Base-by-base conservation (phyloP, 1,139 yeast genomes). In the Scheffersomyces lignicola region DNA sequence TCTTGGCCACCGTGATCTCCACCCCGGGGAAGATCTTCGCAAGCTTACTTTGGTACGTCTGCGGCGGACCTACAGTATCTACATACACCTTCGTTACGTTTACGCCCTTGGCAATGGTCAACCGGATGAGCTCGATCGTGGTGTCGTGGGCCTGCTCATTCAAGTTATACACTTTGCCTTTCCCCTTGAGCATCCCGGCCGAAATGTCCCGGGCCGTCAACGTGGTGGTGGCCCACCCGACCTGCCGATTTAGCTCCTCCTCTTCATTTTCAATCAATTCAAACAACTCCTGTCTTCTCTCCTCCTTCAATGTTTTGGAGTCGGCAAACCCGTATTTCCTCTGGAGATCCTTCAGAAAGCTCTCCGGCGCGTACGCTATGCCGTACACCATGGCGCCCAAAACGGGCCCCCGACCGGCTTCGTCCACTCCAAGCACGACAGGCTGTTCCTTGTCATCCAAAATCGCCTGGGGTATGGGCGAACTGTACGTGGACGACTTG, bases 361-460 rank as follows among this genome's bases (percentile, higher is more conserved):
- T 54, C 33, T 71, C 69, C 12, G 80, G 62, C 47, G 95, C 82
- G 54, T 88, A 92, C 3, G 95, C 80, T 3, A 88, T 68, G 1
- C 96, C 96, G 51, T 92, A 92, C 1, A 94, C 98, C 98, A 92
- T 94, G 1, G 97, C 95, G 0, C 98, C 95, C 35, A 92, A 54
- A 0, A 94, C 97, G 0, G 99, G 98, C 0, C 99, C 99, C 45
- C 99, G 73, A 0, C 99, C 98, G 0, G 99, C 98, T 57, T 92
- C 99, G 56, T 92, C 98, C 1, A 92, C 95, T 3, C 98, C 98
- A 10, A 92, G 60, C 1, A 88, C 77, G 3, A 69, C 62, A 0
- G 61, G 51, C 8, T 48, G 54, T 3, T 41, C 25, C 5, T 48
- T 41, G 24, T 52, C 43, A 15, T 43, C 38, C 12, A 18, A 17